Conservation (phyloP, 805 yeast species). For the Yarrowia sp. region DNA sequence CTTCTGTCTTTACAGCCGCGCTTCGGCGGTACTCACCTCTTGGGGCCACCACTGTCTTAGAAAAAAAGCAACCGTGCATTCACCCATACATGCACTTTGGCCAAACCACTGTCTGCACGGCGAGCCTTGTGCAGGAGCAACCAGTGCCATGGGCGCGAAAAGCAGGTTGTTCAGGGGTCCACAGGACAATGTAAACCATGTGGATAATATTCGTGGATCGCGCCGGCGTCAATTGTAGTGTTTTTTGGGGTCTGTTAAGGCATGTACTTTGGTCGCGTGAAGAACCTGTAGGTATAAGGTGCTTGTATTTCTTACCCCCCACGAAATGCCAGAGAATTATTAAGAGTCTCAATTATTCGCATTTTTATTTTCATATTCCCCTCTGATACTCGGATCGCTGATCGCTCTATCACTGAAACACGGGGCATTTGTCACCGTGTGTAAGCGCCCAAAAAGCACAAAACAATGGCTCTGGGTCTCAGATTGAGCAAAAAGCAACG, state of each 20-base stretch:
- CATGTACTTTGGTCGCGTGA: too few relatives aligned
- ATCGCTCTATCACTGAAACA: constrained; percentile 1
- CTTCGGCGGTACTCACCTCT: constrained; percentile 1
- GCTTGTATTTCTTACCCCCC: too few relatives aligned
- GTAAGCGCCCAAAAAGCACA: constrained; percentile 1
- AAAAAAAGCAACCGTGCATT: constrained; percentile 8
- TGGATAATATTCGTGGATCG: constrained; percentile 18
- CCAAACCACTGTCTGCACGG: too few relatives aligned
- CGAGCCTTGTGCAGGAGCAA: constrained; percentile 8
- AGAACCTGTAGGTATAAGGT: too few relatives aligned
- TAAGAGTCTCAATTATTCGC: too few relatives aligned
- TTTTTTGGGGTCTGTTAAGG: too few relatives aligned
- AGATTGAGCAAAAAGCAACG: constrained; percentile 3
- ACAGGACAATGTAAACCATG: constrained; percentile 29
- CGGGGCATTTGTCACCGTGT: constrained; percentile 24
- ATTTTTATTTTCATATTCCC: too few relatives aligned
- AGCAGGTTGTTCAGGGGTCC: constrained; percentile 28
- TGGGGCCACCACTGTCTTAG: background rate
- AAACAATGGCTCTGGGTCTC: background rate
- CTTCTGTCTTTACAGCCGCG: background rate
- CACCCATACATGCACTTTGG: background rate
- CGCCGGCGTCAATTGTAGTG: background rate
- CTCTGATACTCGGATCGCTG: too few relatives aligned
- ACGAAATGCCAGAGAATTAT: too few relatives aligned
- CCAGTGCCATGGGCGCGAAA: background rate